Evolutionary conservation across 306 rosid genomes (phyloP).

Genomic region (Fragaria nilgerrensis): DNA sequence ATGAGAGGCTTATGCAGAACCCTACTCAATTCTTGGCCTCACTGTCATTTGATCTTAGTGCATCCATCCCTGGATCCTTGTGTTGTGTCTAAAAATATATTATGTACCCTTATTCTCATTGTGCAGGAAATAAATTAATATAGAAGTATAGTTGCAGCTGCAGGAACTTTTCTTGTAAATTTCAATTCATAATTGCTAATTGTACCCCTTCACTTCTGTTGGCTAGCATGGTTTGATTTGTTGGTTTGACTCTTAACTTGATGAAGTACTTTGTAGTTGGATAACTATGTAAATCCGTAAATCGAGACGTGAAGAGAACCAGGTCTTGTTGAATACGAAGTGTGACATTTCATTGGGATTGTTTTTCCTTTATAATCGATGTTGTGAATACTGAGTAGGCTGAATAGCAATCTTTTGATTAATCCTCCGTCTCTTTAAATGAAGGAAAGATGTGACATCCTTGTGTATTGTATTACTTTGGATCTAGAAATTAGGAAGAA

Average conservation of each 20-base stretch:
- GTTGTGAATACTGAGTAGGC: background rate
- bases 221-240: constrained; percentile 11
- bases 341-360: background rate
- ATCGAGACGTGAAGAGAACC: background rate
- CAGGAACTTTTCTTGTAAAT: constrained; percentile 12
- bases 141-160: constrained; percentile 1
- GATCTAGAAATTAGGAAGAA: background rate
- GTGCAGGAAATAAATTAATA: constrained; percentile 17
- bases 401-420: background rate
- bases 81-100: background rate
- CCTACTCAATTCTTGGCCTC: background rate
- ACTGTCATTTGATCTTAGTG: constrained; percentile 5
- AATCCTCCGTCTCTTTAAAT: background rate
- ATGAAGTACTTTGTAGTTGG: background rate
- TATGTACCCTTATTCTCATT: constrained; percentile 20
- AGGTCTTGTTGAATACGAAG: background rate
- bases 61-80: constrained; percentile 1
- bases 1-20: constrained; percentile 13
- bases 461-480: background rate
- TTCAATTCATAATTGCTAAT: constrained; percentile 14
- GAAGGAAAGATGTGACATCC: background rate
- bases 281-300: background rate
- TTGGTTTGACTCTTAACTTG: constrained; percentile 1
- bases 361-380: background rate
- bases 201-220: constrained; percentile 5